Base-by-base conservation (phyloP, 2,329 filamentous ascomycete genomes). In the Hypocreales sp. region DNA sequence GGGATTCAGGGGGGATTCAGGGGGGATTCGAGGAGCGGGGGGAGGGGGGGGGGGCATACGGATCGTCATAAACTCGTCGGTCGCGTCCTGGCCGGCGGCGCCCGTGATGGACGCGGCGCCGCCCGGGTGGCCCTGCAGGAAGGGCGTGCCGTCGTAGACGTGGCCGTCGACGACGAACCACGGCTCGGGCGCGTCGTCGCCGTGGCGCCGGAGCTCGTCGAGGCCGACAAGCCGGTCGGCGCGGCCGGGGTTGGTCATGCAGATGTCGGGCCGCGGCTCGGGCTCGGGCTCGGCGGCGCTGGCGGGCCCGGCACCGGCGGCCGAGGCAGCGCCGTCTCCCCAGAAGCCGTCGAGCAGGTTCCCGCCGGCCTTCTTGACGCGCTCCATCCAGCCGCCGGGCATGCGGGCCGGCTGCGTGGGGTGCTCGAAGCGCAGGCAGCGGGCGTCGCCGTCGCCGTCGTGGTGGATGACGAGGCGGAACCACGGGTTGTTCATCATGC, bases 401-500 rank as follows among this genome's bases (percentile, higher is more conserved):
- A 76, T 74, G 20, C 83, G 51, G 1, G 76, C 74, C 6, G 84
- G 81, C 36, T 84, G 78, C 3, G 83, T 92, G 0, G 86, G 86
- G 40, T 94, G 86, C 48, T 93, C 84, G 39, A 94, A 94, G 5
- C 70, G 64, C 22, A 93, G 53, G n/a, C n/a, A n/a, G n/a, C n/a
- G n/a, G n/a, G n/a, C n/a, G n/a, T n/a, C n/a, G 7, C 45, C 51
- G 23, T 43, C 32, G 1, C 60, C 62, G 33, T 86, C 74, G 30
- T 73, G 74, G 28, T 72, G 68, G 29, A 94, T 79, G 2, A 74
- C 70, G 1, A 94, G 67, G 5, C 86, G 67, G 49, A 79, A 94
- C 86, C 86, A 94, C 0, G 82, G 80, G 41, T 93, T 93, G 53
- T 93, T 93, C 86, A 94, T 93, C 86, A 94, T 94, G 0, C 86